A percentile compares a stretch with the other conserved stretches of the same genome.
Conservation (phyloP, 1,139 yeast genomes). For the Geotrichum cucujoidarum region DNA sequence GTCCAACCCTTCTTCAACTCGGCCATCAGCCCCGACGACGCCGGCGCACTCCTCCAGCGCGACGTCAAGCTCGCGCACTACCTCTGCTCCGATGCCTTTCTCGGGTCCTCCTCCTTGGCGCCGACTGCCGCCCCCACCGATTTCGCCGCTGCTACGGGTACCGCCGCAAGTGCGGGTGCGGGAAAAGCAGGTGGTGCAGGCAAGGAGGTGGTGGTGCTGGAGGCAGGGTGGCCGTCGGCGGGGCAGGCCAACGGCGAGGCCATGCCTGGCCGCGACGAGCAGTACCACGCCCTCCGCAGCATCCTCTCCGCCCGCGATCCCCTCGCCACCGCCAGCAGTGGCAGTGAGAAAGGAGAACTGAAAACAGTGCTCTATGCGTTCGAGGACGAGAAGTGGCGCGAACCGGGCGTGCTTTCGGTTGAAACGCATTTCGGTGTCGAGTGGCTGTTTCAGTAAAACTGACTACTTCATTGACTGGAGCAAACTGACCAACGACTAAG, state of each 20-base stretch:
- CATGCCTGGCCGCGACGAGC: conserved; percentile 53
- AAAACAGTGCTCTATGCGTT: conserved; percentile 23
- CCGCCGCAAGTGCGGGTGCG: neutral
- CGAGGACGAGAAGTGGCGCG: conserved; percentile 30
- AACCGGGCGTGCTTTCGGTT: conserved; percentile 27
- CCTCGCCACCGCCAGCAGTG: conserved; percentile 18
- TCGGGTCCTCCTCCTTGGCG: conserved; percentile 10
- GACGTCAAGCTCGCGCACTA: conserved; percentile 31
- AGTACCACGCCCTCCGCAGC: conserved; percentile 48
- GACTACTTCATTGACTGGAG: no score
- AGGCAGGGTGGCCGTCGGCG: conserved; percentile 67
- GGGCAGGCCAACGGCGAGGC: conserved; percentile 53
- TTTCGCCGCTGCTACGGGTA: neutral
- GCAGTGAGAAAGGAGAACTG: no score
- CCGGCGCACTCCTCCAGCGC: conserved; percentile 27
- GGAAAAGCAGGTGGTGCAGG: neutral
- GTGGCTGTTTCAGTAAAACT: conserved; percentile 21
- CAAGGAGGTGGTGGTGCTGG: conserved; percentile 47
- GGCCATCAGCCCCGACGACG: conserved; percentile 23
- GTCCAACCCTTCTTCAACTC: conserved; percentile 31
- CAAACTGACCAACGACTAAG: no score
- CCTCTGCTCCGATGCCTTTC: conserved; percentile 30
- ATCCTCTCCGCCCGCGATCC: conserved; percentile 24
- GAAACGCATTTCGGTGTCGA: conserved; percentile 29
- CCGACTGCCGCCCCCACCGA: neutral